Base-by-base conservation (phyloP, 176 grass and related monocot genomes). In the Zizania latifolia region DNA sequence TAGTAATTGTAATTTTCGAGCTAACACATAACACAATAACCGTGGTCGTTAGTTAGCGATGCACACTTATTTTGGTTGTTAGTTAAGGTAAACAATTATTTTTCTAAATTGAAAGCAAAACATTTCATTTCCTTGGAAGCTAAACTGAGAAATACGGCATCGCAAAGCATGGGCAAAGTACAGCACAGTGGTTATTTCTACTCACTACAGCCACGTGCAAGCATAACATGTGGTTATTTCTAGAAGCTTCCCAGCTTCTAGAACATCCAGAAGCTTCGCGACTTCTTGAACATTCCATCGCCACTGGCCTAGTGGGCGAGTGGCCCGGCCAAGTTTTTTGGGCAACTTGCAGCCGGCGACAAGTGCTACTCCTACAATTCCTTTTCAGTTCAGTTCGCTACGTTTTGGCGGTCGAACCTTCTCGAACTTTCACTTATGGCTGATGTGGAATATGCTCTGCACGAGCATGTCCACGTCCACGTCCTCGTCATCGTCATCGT, bases 381-480 rank as follows among this genome's bases (percentile, higher is more conserved):
- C 29, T 71, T 10, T 32, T 43, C 27, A 3, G 23, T 38, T 24
- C 53, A 21, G 48, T 53, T 53, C 34, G 46, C 27, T 19, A 7
- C 16, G 0, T 68, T 74, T 70, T 12, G 31, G 54, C 11, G 16
- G 16, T 26, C 14, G 54, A 67, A 51, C 14, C 65, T 71, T 82
- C 84, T 38, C 0, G 84, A 82, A 71, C 10, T 14, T 66, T 78
- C 78, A 87, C 46, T 31, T 28, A 8, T 28, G 10, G 15, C 68
- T 29, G 53, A 84, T 77, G 73, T 86, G 87, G 73, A 82, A 86
- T 58, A 93, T 79, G 79, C 76, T 90, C 81, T 93, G 87, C 79
- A 87, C 87, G 23, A 93, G 82, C 1, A 57, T 70, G 33, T 90
- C 82, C 76, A 88, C 86, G 65, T 53, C 48, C n/a, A n/a, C n/a